Evolutionary conservation across 1,284 basidiomycete species (phyloP).

Genomic region (Microbotryum lychnidis-dioicae): DNA sequence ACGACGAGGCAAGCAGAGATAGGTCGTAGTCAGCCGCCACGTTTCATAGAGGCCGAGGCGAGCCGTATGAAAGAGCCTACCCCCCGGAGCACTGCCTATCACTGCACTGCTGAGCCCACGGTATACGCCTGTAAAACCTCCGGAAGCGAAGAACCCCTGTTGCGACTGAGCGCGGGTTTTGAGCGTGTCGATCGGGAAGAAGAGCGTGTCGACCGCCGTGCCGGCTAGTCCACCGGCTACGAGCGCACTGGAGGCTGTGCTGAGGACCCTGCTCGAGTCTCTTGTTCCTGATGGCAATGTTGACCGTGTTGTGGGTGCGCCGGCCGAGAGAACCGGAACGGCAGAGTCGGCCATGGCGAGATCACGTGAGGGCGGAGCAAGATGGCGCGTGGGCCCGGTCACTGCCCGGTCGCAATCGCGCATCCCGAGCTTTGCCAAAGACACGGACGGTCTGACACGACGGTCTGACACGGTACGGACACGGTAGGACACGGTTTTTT

Average conservation of each 20-base stretch:
- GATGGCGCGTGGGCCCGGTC: too few species aligned
- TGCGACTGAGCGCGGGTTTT: slow-evolving; percentile 88
- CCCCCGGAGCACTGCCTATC: slow-evolving; percentile 90
- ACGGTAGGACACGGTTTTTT: too few species aligned
- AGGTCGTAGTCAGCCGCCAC: neutral
- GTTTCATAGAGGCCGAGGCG: neutral
- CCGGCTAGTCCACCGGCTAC: slow-evolving; percentile 82
- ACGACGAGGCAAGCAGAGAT: neutral
- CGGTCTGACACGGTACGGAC: too few species aligned
- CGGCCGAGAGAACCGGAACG: neutral
- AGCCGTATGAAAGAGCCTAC: slow-evolving; percentile 46
- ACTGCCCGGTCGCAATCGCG: too few species aligned
- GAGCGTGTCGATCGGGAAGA: slow-evolving; percentile 93
- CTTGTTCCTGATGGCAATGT: too few species aligned
- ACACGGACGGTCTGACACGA: too few species aligned
- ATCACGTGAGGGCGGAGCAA: too few species aligned
- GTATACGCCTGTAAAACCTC: slow-evolving; percentile 88
- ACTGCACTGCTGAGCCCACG: slow-evolving; percentile 91
- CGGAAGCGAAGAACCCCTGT: slow-evolving; percentile 75
- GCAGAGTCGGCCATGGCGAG: neutral
- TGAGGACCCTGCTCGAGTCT: neutral
- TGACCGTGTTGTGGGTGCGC: too few species aligned
- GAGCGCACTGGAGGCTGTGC: neutral
- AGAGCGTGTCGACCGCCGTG: slow-evolving; percentile 82
- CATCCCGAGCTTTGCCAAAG: too few species aligned